A percentile compares a stretch with the other conserved stretches of the same genome.
Evolutionary conservation across 2,329 filamentous ascomycete genomes (phyloP).

Genomic region (Didymella pinodella): DNA sequence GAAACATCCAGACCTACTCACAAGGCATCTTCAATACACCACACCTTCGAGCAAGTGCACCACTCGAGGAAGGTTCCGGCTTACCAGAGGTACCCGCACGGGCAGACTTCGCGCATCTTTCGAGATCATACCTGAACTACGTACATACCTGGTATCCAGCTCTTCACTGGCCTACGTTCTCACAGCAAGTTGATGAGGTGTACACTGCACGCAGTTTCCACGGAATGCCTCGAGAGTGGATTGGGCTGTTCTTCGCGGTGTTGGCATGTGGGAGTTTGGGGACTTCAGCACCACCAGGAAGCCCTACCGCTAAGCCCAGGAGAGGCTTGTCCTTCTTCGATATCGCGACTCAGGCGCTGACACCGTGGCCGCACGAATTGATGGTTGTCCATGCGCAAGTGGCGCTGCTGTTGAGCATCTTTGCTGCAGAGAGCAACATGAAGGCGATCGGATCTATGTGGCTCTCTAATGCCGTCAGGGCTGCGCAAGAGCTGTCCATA

Average conservation of each 20-base stretch:
- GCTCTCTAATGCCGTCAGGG: slow-evolving; percentile 80
- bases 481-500: slow-evolving; percentile 83
- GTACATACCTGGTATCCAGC: slow-evolving; percentile 84
- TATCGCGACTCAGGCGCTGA: slow-evolving; percentile 71
- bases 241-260: slow-evolving; percentile 81
- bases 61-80: slow-evolving; percentile 55
- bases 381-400: slow-evolving; percentile 77
- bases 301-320: slow-evolving; percentile 61
- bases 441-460: slow-evolving; percentile 87
- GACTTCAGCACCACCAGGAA: slow-evolving; percentile 63
- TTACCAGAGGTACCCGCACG: slow-evolving; percentile 74
- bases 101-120: slow-evolving; percentile 72
- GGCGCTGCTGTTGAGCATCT: slow-evolving; percentile 77
- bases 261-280: slow-evolving; percentile 85
- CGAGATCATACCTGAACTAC: slow-evolving; percentile 77
- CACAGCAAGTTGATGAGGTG: slow-evolving; percentile 76
- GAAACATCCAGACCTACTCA: slow-evolving; percentile 75
- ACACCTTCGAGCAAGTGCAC: slow-evolving; percentile 61
- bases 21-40: slow-evolving; percentile 83
- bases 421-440: slow-evolving; percentile 83
- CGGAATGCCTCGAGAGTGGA: slow-evolving; percentile 72
- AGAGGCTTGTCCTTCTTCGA: slow-evolving; percentile 74
- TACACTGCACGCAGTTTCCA: slow-evolving; percentile 72
- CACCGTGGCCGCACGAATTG: slow-evolving; percentile 83
- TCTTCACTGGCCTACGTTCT: slow-evolving; percentile 86